A percentile compares a stretch with the other conserved stretches of the same genome.
These are phyloP conservation scores for Pestalotiopsis sp. DNA, from an alignment of 2,329 filamentous ascomycete genomes.

Conservation along the genomic window DNA sequence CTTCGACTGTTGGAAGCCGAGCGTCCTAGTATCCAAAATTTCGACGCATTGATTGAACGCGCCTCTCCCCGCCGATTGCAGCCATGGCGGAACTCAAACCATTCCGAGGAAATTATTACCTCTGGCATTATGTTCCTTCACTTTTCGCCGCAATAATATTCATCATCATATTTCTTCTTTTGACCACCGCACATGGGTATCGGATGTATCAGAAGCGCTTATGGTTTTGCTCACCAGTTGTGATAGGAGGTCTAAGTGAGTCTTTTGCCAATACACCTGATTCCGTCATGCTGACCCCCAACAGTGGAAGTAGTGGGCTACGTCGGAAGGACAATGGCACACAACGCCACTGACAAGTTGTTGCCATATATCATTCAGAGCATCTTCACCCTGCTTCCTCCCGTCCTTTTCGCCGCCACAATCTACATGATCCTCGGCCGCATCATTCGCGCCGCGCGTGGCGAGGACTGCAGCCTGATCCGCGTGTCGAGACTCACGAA, in stretches of 20 bases:
- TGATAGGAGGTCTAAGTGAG: slow-evolving; percentile 51
- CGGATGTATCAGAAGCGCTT: slow-evolving; percentile 46
- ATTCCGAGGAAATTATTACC: slow-evolving; percentile 32
- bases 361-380: slow-evolving; percentile 44
- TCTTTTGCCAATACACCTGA: slow-evolving; percentile 19
- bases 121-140: slow-evolving; percentile 42
- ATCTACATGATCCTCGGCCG: slow-evolving; percentile 55
- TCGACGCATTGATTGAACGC: background rate
- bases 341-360: slow-evolving; percentile 30
- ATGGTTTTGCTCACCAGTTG: slow-evolving; percentile 54
- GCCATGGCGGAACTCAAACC: background rate
- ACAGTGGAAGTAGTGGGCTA: slow-evolving; percentile 5
- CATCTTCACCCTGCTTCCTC: slow-evolving; percentile 47
- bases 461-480: slow-evolving; percentile 26
- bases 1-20: background rate
- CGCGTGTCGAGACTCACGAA: slow-evolving; percentile 46
- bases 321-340: background rate
- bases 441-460: slow-evolving; percentile 41
- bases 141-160: slow-evolving; percentile 47
- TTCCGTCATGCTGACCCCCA: background rate
- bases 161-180: slow-evolving; percentile 40
- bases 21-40: background rate
- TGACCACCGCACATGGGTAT: slow-evolving; percentile 42
- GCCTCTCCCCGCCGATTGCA: background rate
- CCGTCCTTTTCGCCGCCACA: slow-evolving; percentile 50